Base-by-base conservation (phyloP, 1,284 basidiomycete species). In the Ustilago tritici region DNA sequence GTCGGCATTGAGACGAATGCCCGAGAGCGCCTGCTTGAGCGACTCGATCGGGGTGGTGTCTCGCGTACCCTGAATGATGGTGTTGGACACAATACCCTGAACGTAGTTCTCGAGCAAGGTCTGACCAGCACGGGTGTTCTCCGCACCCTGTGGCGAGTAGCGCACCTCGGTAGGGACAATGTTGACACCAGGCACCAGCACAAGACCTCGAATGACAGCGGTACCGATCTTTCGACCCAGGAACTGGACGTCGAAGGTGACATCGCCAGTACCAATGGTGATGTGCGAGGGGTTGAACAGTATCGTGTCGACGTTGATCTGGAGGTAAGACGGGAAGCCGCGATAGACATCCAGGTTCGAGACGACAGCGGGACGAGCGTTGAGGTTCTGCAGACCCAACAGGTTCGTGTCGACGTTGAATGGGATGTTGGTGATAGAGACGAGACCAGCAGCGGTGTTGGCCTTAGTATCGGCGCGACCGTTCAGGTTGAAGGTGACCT, bases 391-490 rank as follows among this genome's bases (percentile, higher is more conserved):
- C 67, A 93, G 84, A 61, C 92, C 92, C 6, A 88, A 88, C 55
- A 93, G 89, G 6, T 88, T 87, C 2, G 91, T 91, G 63, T 89
- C 85, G 10, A 93, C 91, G 5, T 89, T 88, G 83, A 93, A 93
- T 11, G 87, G 87, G 73, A 93, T 92, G 70, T 88, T 89, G 36
- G 86, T 19, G 88, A 90, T 72, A 34, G 79, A 84, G 57, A 93
- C 85, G n/a, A 90, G 78, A n/a, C 92, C 92, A 59, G 93, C 90
- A 5, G 91, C 92, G 2, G 92, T 93, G n/a, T 87, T 87, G 4
- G 91, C 91, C 65, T 90, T 89, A 53, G 82, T 81, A 79, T 90
- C 89, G 10, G 91, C 91, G 17, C 86, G 79, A 19, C 92, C 92
- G 23, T 89, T 89, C 5, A 93, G 87, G 9, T 87, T 85, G 74